Evolutionary conservation across 106 monocot genomes (phyloP), one percentile per base, ranked within the genome.

Genomic region (Allium cepa): DNA sequence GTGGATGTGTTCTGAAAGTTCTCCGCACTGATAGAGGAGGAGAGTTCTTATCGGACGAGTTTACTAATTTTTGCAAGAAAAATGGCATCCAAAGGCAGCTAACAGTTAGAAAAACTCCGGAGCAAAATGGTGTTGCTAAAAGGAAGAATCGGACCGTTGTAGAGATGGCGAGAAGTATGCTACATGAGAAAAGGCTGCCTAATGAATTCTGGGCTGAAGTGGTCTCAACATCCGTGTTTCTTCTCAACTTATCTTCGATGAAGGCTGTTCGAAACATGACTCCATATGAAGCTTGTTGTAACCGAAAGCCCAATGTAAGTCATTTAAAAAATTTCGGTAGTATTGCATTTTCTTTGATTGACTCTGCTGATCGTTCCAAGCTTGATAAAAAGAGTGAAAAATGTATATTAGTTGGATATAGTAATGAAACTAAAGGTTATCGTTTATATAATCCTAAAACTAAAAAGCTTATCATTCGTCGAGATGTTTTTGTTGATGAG

Each of bases 401-500:
- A n/a, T n/a, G n/a, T n/a, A n/a, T n/a, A n/a, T n/a, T n/a, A n/a
- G n/a, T n/a, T n/a, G n/a, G n/a, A n/a, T n/a, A n/a, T n/a, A n/a
- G n/a, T n/a, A n/a, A n/a, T 63, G 66, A 78, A 52, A n/a, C 50
- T 49, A 78, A 65, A 27, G 71, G 36, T 47, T 69, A 61, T 76
- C 9, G 62, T 13, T 55, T 69, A 17, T 69, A 76, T 52, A 69
- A 55, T 60, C 59, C 67, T 18, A 59, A 13, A 46, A 57, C 67
- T 17, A 68, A 75, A 49, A 68, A 75, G 45, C 16, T 71, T 10
- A 71, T 77, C 63, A 71, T 71, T 57, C 0, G 56, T 47, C 15
- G 63, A 70, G 56, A 77, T 77, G 69, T 77, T 26, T 64, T 64
- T 14, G 55, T 71, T 71, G 48, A 71, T 71, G 66, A 77, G 26